These are phyloP conservation scores for Fusarium napiforme DNA, from an alignment of 2,329 filamentous ascomycete genomes.

Conservation along the genomic window DNA sequence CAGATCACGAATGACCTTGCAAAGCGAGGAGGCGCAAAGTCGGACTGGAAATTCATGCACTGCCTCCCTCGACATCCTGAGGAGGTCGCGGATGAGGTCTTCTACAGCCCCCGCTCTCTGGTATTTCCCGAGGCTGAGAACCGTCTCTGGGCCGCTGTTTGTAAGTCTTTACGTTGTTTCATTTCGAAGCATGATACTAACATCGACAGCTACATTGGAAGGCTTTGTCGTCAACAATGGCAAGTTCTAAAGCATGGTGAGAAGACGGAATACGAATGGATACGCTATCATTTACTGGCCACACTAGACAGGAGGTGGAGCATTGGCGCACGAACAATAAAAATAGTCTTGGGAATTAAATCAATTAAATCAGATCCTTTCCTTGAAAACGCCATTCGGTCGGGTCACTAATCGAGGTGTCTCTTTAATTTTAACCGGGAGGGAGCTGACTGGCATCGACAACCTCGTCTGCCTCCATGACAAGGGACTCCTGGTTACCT, in stretches of 20 bases:
- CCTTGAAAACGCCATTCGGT: constrained; percentile 45
- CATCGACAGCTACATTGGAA: constrained; percentile 74
- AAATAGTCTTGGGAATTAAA: constrained; percentile 45
- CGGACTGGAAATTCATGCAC: constrained; percentile 98
- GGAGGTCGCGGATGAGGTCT: constrained; percentile 94
- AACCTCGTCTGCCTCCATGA: constrained; percentile 91
- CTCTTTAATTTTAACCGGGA: constrained; percentile 73
- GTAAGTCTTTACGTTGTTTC: constrained; percentile 57
- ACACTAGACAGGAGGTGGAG: constrained; percentile 26
- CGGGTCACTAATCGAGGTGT: constrained; percentile 23
- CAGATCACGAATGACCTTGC: constrained; percentile 91
- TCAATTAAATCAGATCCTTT: constrained; percentile 43
- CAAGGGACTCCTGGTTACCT: constrained; percentile 73
- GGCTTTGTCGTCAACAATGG: constrained; percentile 96
- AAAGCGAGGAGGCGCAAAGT: constrained; percentile 84
- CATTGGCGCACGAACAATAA: constrained; percentile 42
- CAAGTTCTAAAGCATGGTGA: constrained; percentile 61
- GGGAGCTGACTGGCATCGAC: constrained; percentile 95
- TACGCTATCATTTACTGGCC: constrained; percentile 25
- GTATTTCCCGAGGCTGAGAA: constrained; percentile 97
- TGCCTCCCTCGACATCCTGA: constrained; percentile 92
- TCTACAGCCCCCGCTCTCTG: constrained; percentile 85
- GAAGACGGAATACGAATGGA: neutral
- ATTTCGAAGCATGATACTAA: constrained; percentile 24
- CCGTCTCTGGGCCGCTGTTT: constrained; percentile 87